Evolutionary conservation across 2,329 filamentous ascomycete species (phyloP).

Genomic region (Hypoxylon sp.): DNA sequence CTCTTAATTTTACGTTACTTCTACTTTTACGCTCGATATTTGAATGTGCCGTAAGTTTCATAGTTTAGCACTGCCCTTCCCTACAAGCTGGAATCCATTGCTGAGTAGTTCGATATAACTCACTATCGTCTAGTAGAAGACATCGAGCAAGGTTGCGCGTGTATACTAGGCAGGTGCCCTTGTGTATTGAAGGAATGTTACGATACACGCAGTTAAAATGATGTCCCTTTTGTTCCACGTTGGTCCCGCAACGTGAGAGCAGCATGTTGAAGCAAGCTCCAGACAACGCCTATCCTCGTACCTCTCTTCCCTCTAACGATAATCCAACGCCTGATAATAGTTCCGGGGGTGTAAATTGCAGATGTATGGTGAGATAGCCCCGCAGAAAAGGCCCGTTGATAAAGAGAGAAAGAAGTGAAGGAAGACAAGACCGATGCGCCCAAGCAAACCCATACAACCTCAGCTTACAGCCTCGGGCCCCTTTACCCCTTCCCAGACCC

Average conservation of each 20-base stretch:
- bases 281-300: not conserved
- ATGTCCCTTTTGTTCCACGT: not conserved
- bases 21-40: not conserved
- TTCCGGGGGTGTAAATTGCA: too few species aligned
- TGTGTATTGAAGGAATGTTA: not conserved
- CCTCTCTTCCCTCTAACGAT: not conserved
- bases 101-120: not conserved
- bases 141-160: not conserved
- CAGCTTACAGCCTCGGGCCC: not conserved
- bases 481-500: not conserved
- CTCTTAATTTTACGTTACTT: not conserved
- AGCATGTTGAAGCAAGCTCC: conserved; percentile 11
- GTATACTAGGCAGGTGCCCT: not conserved
- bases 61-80: not conserved
- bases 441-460: not conserved
- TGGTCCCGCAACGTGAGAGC: conserved; percentile 5
- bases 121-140: not conserved
- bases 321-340: not conserved
- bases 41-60: not conserved
- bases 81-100: not conserved
- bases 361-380: not conserved
- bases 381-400: not conserved
- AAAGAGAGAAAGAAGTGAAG: conserved; percentile 2
- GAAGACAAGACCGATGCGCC: not conserved
- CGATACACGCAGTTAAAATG: not conserved